Percentiles rank a stretch among this genome's conserved stretches.
These are phyloP conservation scores for Xylaria sp. DNA, from an alignment of 2,329 filamentous ascomycete species.

Conservation along the genomic window DNA sequence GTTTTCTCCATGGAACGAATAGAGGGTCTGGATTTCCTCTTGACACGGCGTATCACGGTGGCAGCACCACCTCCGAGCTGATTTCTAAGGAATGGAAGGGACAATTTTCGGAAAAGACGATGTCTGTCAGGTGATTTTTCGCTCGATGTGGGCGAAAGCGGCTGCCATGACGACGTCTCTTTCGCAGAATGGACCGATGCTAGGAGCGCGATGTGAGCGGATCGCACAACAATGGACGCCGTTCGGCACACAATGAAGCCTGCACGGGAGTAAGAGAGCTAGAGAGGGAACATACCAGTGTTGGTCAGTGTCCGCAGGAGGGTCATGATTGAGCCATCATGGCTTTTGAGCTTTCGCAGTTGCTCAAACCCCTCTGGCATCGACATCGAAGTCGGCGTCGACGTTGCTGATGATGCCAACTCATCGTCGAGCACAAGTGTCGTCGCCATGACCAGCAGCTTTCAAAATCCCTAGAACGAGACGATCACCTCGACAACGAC, in stretches of 20 bases:
- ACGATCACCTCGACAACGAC: not conserved
- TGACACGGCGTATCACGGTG: constrained; percentile 40
- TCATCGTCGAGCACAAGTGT: constrained; percentile 18
- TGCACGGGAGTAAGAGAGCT: not conserved
- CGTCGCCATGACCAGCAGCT: constrained; percentile 21
- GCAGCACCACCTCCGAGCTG: constrained; percentile 34
- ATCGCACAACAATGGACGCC: not conserved
- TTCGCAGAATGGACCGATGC: constrained; percentile 24
- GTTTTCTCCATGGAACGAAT: constrained; percentile 34
- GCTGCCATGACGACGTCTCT: constrained; percentile 23
- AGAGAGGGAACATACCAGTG: constrained; percentile 28
- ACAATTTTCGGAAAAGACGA: constrained; percentile 34
- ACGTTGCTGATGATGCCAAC: constrained; percentile 17
- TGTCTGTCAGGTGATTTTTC: constrained; percentile 21
- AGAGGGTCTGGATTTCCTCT: constrained; percentile 36
- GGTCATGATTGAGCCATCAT: constrained; percentile 38
- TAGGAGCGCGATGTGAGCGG: constrained; percentile 15
- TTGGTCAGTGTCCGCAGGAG: constrained; percentile 40
- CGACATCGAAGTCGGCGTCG: constrained; percentile 26
- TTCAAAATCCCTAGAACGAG: constrained; percentile 21
- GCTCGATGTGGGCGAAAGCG: constrained; percentile 22
- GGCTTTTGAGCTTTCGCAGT: constrained; percentile 36
- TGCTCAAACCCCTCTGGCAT: constrained; percentile 24
- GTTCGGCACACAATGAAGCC: not conserved
- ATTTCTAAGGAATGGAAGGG: constrained; percentile 36